These are phyloP conservation scores for Bremia lactucae DNA, from an alignment of 352 stramenopile species.

Conservation along the genomic window DNA sequence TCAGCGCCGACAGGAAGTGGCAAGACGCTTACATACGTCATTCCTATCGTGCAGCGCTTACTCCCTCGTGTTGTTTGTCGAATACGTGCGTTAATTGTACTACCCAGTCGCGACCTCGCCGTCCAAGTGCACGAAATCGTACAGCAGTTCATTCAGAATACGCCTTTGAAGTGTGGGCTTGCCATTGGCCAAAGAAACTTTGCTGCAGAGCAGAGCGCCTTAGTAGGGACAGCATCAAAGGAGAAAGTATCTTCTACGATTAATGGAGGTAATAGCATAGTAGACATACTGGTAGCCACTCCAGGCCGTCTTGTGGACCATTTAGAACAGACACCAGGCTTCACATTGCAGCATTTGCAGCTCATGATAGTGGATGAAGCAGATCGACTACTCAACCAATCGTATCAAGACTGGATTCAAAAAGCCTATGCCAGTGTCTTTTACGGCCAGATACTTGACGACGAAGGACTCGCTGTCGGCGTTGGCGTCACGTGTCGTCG, in stretches of 20 bases:
- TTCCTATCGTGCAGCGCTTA: conserved; percentile 92
- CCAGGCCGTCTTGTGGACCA: conserved; percentile 95
- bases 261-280: conserved; percentile 64
- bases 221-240: conserved; percentile 35
- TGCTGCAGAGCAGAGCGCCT: conserved; percentile 53
- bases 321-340: conserved; percentile 93
- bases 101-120: conserved; percentile 94
- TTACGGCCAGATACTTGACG: conserved; percentile 42
- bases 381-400: conserved; percentile 93
- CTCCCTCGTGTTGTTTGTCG: conserved; percentile 66
- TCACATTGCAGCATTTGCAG: conserved; percentile 94
- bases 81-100: conserved; percentile 91
- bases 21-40: conserved; percentile 95
- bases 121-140: conserved; percentile 83
- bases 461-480: conserved; percentile 11
- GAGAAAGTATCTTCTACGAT: conserved; percentile 4
- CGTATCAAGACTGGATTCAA: conserved; percentile 95
- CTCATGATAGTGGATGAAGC: conserved; percentile 97
- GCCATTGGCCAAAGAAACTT: conserved; percentile 89
- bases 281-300: conserved; percentile 97
- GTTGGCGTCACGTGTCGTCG: conserved; percentile 47
- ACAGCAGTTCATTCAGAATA: conserved; percentile 46
- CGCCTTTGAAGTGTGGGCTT: conserved; percentile 81
- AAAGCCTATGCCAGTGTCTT: conserved; percentile 86
- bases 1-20: conserved; percentile 94